phyloP scores from a whole-genome alignment of 2,329 filamentous ascomycete species.

The Fusarium sp. region DNA sequence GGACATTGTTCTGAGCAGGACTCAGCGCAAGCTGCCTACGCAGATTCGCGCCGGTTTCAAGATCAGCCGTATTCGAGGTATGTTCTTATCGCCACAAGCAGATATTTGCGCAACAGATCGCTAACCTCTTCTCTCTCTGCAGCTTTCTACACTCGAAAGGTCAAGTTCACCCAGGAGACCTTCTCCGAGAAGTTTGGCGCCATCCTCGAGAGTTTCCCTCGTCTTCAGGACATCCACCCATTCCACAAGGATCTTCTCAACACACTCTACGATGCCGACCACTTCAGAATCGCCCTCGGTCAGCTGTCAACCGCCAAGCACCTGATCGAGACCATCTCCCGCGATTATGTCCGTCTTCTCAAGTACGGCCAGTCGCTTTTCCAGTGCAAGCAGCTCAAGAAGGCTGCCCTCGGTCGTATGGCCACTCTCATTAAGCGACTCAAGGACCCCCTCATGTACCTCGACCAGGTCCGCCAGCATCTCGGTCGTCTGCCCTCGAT shows the following conservation, averaged over 20 bases:
- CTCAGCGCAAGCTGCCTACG: slow-evolving; percentile 90
- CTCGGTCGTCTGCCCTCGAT: slow-evolving; percentile 97
- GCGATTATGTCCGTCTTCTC: slow-evolving; percentile 90
- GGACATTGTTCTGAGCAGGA: slow-evolving; percentile 94
- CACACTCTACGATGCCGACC: slow-evolving; percentile 97
- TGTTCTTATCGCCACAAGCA: slow-evolving; percentile 14
- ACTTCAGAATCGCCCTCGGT: slow-evolving; percentile 95
- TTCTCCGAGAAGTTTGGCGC: slow-evolving; percentile 92
- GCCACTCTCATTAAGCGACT: slow-evolving; percentile 94
- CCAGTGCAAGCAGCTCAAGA: slow-evolving; percentile 99
- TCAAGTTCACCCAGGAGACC: slow-evolving; percentile 98
- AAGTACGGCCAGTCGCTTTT: slow-evolving; percentile 98
- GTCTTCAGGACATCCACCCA: slow-evolving; percentile 92
- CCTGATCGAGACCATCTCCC: slow-evolving; percentile 92
- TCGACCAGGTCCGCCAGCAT: slow-evolving; percentile 93
- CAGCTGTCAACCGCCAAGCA: slow-evolving; percentile 97
- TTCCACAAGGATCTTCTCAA: slow-evolving; percentile 89
- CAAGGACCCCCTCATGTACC: slow-evolving; percentile 93
- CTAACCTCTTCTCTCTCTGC: slow-evolving; percentile 27
- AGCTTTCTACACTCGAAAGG: slow-evolving; percentile 96
- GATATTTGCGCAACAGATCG: background rate
- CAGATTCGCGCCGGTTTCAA: slow-evolving; percentile 96
- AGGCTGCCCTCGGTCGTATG: slow-evolving; percentile 96
- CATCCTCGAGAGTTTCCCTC: slow-evolving; percentile 93
- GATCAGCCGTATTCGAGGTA: slow-evolving; percentile 86